A percentile compares a stretch with the other conserved stretches of the same genome.
These are phyloP conservation scores for Cocos nucifera DNA, from an alignment of 176 grass and related monocot genomes.

Conservation along the genomic window DNA sequence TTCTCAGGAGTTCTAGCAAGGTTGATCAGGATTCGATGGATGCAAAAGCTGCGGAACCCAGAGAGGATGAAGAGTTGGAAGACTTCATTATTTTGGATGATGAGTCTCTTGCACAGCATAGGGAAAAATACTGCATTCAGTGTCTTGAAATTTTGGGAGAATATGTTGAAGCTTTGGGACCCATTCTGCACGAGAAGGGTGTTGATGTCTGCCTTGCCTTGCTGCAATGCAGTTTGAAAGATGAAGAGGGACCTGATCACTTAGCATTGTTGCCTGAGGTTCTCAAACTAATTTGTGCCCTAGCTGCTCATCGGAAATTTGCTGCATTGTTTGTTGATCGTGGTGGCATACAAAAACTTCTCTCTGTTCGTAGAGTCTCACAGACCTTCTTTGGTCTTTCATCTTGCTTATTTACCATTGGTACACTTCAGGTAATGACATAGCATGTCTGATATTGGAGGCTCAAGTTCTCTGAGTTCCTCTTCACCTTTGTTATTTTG, in stretches of 20 bases:
- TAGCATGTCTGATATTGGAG: not conserved
- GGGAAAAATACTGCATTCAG: constrained; percentile 92
- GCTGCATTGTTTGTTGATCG: constrained; percentile 91
- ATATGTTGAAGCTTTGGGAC: constrained; percentile 94
- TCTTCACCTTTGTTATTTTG: too few relatives aligned
- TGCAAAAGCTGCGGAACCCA: constrained; percentile 43
- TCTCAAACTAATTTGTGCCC: constrained; percentile 73
- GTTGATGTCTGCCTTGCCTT: constrained; percentile 88
- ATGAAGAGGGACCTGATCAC: constrained; percentile 31
- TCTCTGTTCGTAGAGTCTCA: constrained; percentile 55
- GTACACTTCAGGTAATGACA: constrained; percentile 78
- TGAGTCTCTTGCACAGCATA: constrained; percentile 46
- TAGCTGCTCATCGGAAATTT: constrained; percentile 89
- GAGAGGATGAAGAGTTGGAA: constrained; percentile 55
- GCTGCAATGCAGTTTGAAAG: constrained; percentile 65
- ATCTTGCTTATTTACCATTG: constrained; percentile 88
- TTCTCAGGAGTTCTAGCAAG: constrained; percentile 40
- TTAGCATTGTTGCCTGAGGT: constrained; percentile 63
- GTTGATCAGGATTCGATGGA: constrained; percentile 19
- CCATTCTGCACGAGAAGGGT: constrained; percentile 94
- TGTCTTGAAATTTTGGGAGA: constrained; percentile 83
- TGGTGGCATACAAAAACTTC: constrained; percentile 92
- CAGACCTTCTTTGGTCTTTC: constrained; percentile 85
- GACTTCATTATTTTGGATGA: constrained; percentile 62
- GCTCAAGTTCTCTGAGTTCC: too few relatives aligned